phyloP scores from a whole-genome alignment of 805 yeast genomes.

The Sugiyamaella floridensis region DNA sequence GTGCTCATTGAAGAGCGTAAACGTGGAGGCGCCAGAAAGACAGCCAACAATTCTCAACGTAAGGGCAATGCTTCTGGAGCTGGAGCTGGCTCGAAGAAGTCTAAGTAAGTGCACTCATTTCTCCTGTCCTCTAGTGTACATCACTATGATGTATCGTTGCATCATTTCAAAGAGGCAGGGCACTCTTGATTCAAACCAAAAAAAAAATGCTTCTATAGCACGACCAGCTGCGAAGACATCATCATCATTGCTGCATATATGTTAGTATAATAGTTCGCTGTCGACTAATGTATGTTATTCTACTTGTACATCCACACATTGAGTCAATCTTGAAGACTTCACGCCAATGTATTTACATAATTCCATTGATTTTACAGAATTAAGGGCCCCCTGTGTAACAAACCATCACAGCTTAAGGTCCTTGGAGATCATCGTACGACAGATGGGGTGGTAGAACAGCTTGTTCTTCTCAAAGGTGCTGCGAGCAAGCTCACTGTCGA shows the following conservation, averaged over 20 bases:
- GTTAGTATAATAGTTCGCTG: not conserved
- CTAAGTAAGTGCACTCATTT: not conserved
- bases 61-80: not conserved
- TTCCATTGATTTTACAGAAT: not conserved
- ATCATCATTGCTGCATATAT: not conserved
- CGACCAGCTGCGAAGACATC: not conserved
- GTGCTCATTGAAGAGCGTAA: slow-evolving; percentile 30
- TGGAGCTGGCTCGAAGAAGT: not conserved
- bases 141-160: too few species aligned
- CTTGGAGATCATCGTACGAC: slow-evolving; percentile 73
- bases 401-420: slow-evolving; percentile 47
- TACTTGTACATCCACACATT: not conserved
- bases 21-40: slow-evolving; percentile 25
- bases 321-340: not conserved
- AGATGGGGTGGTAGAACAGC: slow-evolving; percentile 73
- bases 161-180: too few species aligned
- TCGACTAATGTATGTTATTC: not conserved
- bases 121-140: too few species aligned
- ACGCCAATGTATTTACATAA: not conserved
- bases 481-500: slow-evolving; percentile 59
- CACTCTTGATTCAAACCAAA: not conserved
- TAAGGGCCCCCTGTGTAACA: not conserved
- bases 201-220: not conserved
- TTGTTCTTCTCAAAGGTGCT: slow-evolving; percentile 55
- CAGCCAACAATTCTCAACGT: slow-evolving; percentile 1